Base-by-base conservation (phyloP, 2,329 filamentous ascomycete genomes). In the Elsinoe ampelina region DNA sequence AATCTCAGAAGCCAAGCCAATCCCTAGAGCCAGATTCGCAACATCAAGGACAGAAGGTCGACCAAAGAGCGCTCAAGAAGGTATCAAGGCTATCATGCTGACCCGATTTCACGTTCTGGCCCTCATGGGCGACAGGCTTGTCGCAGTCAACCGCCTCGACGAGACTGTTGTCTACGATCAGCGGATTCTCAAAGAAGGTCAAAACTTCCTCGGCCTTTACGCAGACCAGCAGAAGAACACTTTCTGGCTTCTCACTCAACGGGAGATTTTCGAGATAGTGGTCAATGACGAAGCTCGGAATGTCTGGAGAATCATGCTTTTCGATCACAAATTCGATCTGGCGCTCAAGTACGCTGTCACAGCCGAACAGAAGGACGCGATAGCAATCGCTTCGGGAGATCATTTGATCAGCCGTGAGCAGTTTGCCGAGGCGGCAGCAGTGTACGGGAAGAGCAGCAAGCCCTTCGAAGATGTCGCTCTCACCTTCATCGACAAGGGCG, bases 361-460 rank as follows among this genome's bases (percentile, higher is more conserved):
- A 0, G 76, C 82, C 5, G 76, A 83, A 1, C 91, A 98, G 68
- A 95, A 87, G 67, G 93, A 98, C 71, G 87, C 86, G 5, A 88
- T 98, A 11, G 88, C 93, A 0, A 93, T 88, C 20, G 89, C 90
- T 13, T 96, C 89, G 20, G 93, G 93, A 17, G 93, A 98, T 69
- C 85, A 89, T 65, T 76, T 98, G 7, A 84, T 91, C 38, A 82
- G 80, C 58, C 92, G 89, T 71, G 87, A 88, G 2, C 84, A 87
- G 55, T 97, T 85, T 69, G 73, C 83, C 55, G 90, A 98, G 68
- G 93, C 93, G 39, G 93, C 95, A 0, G 81, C 83, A 8, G 83
- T 97, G 1, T 96, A 95, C 69, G 93, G 93, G 11, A 89, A 89
- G 70, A 97, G 93, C 72, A 96, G 88, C 68, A 97, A 97, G 73